Evolutionary conservation across 1,284 basidiomycete genomes (phyloP).

Genomic region (Inonotus hispidus): DNA sequence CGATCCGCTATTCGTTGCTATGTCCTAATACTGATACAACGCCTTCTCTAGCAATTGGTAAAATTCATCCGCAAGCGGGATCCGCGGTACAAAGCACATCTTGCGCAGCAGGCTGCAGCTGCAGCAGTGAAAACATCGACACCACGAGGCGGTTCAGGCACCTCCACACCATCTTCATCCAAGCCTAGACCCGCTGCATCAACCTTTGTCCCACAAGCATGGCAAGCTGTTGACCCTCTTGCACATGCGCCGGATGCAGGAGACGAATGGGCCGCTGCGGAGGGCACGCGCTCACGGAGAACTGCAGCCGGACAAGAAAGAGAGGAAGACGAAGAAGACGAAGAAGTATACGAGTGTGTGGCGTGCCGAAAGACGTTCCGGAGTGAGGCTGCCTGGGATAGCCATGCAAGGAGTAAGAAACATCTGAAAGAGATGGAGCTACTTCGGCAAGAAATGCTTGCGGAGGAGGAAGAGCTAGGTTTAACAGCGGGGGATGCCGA

Average conservation of each 20-base stretch:
- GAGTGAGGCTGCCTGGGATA: conserved; percentile 92
- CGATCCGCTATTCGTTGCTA: neutral
- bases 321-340: conserved; percentile 60
- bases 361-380: conserved; percentile 90
- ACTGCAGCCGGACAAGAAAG: conserved; percentile 56
- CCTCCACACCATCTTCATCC: conserved; percentile 22
- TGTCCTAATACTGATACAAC: neutral
- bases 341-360: conserved; percentile 85
- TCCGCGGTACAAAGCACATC: conserved; percentile 80
- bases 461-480: conserved; percentile 69
- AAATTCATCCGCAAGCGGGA: conserved; percentile 91
- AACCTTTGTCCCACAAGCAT: conserved; percentile 73
- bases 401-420: conserved; percentile 95
- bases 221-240: conserved; percentile 59
- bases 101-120: conserved; percentile 43
- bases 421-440: conserved; percentile 85
- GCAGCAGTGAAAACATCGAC: conserved; percentile 31
- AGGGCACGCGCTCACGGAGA: conserved; percentile 39
- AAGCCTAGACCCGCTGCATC: conserved; percentile 17
- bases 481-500: conserved; percentile 25
- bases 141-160: conserved; percentile 19
- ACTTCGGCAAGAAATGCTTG: conserved; percentile 68
- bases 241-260: conserved; percentile 43
- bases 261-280: conserved; percentile 63
- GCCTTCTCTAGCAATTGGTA: conserved; percentile 59